Evolutionary conservation across 2,329 filamentous ascomycete genomes (phyloP), one percentile per base, ranked within the genome.

Genomic region (Venturia oleaginea): DNA sequence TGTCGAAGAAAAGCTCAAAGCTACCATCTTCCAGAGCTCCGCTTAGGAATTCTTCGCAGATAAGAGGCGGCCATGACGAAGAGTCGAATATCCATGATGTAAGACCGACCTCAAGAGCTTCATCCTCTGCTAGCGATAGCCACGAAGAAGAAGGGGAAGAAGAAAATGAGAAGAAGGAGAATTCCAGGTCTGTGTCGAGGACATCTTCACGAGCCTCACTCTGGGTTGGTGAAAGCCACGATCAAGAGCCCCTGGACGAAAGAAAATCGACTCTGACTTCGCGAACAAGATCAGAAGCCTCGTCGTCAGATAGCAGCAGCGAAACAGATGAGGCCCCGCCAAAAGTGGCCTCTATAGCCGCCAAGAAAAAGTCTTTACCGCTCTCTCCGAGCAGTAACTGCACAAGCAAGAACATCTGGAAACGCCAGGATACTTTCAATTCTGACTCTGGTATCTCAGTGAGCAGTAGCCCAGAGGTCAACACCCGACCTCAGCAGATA

Each of bases 391-490:
- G 27, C 27, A 37, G 17, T n/a, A 19, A 1, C 27, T 40, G 6
- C 24, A 24, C 11, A 30, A 57, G 51, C 27, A 40, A 55, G 37
- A 34, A 57, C 37, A 19, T 32, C 4, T 63, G 62, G 62, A 63
- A 64, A 54, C 32, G 42, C 24, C 65, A 62, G 24, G 62, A 66
- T 10, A 63, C 60, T 11, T 61, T 65, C 46, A 65, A 66, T 59
- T 69, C 66, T 46, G 69, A 71, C 34, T 70, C 70, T 62, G 70
- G 69, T 51, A 71, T 71, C 54, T 74, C 75, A 19, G 67, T 73
- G 4, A 71, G 71, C 59, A 72, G 72, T 59, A 73, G 72, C 67
- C 72, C 75, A 62, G 70, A 73, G 22, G 68, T 70, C 24, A 66
- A 59, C n/a, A 24, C 37, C 15, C 61, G 42, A 48, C 62, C 30